Percentiles rank a stretch among this genome's conserved stretches.
Evolutionary conservation across 176 grass and related monocot species (phyloP).

Genomic region (Rhynchospora pubera): DNA sequence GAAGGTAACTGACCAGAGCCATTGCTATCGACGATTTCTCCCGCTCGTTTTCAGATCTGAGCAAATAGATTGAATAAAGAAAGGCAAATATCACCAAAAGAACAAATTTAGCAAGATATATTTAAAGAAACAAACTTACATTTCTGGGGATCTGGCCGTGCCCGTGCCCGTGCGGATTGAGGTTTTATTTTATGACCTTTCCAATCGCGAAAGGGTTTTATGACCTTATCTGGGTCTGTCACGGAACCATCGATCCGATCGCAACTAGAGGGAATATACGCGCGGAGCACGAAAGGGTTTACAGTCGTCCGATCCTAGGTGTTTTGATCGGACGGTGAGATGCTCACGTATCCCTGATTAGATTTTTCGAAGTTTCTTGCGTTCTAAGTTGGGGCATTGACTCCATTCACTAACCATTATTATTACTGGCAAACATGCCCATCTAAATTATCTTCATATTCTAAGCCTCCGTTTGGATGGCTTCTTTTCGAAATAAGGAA

Average conservation of each 20-base stretch:
- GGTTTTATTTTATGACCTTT: too few species aligned
- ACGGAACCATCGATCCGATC: background rate
- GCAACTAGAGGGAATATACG: background rate
- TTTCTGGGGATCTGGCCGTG: too few species aligned
- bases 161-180: too few species aligned
- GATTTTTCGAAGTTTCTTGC: background rate
- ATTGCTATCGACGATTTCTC: constrained; percentile 11
- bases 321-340: background rate
- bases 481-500: too few species aligned
- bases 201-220: too few species aligned
- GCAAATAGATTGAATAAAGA: background rate
- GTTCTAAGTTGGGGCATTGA: background rate
- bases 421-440: too few species aligned
- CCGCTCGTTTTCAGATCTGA: constrained; percentile 23
- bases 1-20: constrained; percentile 23
- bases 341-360: background rate
- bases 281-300: background rate
- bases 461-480: too few species aligned
- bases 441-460: too few species aligned
- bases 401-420: too few species aligned
- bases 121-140: background rate
- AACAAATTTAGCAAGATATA: background rate
- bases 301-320: background rate
- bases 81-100: background rate
- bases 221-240: too few species aligned